A percentile compares a stretch with the other conserved stretches of the same genome.
Evolutionary conservation across 2,329 filamentous ascomycete species (phyloP).

Genomic region (Mycosphaerella arachidis): DNA sequence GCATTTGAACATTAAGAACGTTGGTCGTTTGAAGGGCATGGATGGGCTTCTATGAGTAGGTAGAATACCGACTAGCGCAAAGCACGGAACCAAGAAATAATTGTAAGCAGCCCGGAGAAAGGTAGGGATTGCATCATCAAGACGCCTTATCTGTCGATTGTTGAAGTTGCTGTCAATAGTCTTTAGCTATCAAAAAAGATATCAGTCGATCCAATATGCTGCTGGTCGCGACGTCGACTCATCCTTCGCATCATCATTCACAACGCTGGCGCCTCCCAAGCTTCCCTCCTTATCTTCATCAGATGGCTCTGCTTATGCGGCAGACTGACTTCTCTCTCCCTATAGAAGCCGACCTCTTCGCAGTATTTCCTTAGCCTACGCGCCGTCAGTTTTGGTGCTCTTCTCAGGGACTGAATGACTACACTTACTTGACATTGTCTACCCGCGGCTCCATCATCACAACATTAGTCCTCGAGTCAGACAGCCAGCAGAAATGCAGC

Average conservation of each 20-base stretch:
- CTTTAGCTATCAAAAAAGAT: neutral
- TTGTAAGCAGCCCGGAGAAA: too few relatives aligned
- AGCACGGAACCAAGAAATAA: too few relatives aligned
- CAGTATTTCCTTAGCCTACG: constrained; percentile 66
- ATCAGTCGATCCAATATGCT: neutral
- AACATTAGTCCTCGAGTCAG: constrained; percentile 74
- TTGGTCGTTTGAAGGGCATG: too few relatives aligned
- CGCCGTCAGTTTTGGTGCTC: constrained; percentile 5
- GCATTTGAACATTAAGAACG: too few relatives aligned
- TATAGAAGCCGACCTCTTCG: constrained; percentile 71
- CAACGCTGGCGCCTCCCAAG: constrained; percentile 64
- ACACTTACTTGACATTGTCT: constrained; percentile 74
- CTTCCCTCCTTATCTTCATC: constrained; percentile 73
- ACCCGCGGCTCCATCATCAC: constrained; percentile 85
- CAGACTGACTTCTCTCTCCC: constrained; percentile 79
- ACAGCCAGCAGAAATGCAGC: constrained; percentile 77
- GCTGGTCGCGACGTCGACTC: neutral
- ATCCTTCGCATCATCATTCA: constrained; percentile 10
- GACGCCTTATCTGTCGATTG: neutral
- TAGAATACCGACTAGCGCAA: too few relatives aligned
- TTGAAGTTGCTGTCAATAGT: neutral
- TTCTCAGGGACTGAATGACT: neutral
- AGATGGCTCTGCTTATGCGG: constrained; percentile 90
- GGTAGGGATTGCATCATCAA: too few relatives aligned
- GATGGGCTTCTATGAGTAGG: too few relatives aligned